A percentile compares a stretch with the other conserved stretches of the same genome.
Evolutionary conservation across 768 basidiomycete genomes (phyloP).

Genomic region (Favolaschia claudopus): DNA sequence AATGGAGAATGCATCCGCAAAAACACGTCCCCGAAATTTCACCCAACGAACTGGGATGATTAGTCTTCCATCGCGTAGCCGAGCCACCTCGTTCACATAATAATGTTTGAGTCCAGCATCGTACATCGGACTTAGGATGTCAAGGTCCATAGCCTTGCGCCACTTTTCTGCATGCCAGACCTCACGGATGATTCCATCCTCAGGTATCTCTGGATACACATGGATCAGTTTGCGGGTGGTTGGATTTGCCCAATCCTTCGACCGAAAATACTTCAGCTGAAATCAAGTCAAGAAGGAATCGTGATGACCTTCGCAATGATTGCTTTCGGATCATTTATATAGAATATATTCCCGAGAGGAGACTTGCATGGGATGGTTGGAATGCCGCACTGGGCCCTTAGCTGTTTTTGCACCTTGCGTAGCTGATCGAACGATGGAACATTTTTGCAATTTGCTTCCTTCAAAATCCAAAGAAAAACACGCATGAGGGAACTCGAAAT

Average conservation of each 20-base stretch:
- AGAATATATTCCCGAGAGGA: not conserved
- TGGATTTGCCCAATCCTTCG: constrained; percentile 4
- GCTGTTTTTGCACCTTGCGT: not conserved
- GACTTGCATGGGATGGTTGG: constrained; percentile 1
- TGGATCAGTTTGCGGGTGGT: not conserved
- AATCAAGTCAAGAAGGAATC: too few species aligned
- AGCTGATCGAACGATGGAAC: not conserved
- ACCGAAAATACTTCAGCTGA: not conserved
- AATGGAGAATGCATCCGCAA: not conserved
- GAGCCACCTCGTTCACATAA: constrained; percentile 10
- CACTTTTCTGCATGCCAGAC: constrained; percentile 3
- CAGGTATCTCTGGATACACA: constrained; percentile 2
- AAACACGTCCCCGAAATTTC: not conserved
- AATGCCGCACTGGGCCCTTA: not conserved
- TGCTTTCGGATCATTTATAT: not conserved
- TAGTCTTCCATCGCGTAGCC: not conserved
- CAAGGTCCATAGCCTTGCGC: constrained; percentile 6
- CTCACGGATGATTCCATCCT: not conserved
- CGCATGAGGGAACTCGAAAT: constrained; percentile 13
- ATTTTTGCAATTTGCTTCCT: not conserved
- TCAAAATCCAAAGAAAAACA: not conserved
- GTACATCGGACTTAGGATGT: constrained; percentile 16
- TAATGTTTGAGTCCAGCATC: not conserved
- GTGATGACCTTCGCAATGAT: not conserved
- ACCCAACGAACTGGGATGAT: constrained; percentile 18